A percentile compares a stretch with the other conserved stretches of the same genome.
Conservation (phyloP, 805 yeast species). For the Candida nanaspora region DNA sequence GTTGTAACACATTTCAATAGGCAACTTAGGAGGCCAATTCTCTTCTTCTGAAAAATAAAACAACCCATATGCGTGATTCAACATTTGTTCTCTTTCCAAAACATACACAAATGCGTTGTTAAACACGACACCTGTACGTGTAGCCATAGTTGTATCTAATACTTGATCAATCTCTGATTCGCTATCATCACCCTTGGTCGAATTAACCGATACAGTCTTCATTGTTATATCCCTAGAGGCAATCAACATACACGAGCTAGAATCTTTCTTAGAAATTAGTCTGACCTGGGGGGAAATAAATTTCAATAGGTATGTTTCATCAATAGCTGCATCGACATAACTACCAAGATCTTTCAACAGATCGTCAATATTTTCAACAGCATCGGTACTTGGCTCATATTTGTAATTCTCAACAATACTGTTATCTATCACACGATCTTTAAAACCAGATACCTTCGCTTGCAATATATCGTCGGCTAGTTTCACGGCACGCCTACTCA, state of each 20-base stretch:
- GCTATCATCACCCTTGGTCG: conserved; percentile 26
- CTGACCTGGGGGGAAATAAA: conserved; percentile 83
- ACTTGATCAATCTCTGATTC: conserved; percentile 32
- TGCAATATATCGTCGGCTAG: conserved; percentile 21
- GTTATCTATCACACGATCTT: neutral
- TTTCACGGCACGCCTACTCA: conserved; percentile 23
- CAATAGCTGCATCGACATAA: conserved; percentile 14
- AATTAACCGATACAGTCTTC: conserved; percentile 39
- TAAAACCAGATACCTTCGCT: neutral
- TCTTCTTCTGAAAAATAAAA: conserved; percentile 20
- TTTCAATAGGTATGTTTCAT: conserved; percentile 44
- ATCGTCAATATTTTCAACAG: conserved; percentile 43
- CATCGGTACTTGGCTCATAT: conserved; percentile 11
- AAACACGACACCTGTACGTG: conserved; percentile 48
- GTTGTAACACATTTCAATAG: conserved; percentile 54
- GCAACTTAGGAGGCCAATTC: conserved; percentile 64
- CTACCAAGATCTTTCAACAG: conserved; percentile 32
- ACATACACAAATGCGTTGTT: conserved; percentile 51
- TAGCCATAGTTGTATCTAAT: conserved; percentile 39
- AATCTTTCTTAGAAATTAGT: conserved; percentile 28
- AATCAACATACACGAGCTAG: conserved; percentile 40
- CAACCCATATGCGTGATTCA: conserved; percentile 25
- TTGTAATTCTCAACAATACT: conserved; percentile 4
- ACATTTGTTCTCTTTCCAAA: conserved; percentile 31
- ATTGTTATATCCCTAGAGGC: conserved; percentile 54